These are phyloP conservation scores for Symbiodinium pilosum DNA, from an alignment of 73 alveolate genomes.

Conservation along the genomic window DNA sequence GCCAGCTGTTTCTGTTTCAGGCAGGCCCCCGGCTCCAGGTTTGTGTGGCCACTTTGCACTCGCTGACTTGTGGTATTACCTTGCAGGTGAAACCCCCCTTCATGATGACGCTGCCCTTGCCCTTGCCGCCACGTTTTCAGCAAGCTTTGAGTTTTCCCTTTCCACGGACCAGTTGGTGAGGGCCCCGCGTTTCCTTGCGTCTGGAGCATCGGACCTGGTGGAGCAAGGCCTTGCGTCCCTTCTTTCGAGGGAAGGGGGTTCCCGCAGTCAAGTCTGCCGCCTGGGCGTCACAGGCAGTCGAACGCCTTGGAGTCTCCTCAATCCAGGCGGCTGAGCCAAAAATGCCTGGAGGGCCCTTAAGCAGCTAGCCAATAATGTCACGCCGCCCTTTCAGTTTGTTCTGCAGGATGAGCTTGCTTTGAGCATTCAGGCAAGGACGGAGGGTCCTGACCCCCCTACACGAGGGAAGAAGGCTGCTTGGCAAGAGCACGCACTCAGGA, in stretches of 20 bases:
- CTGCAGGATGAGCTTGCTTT: neutral
- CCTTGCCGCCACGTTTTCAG: neutral
- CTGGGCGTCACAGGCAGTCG: neutral
- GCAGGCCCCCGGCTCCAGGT: neutral
- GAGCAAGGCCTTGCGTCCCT: neutral
- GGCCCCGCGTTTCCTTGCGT: neutral
- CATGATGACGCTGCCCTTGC: neutral
- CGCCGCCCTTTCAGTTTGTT: neutral
- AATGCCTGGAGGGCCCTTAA: neutral
- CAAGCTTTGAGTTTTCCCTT: neutral
- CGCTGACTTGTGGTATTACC: neutral
- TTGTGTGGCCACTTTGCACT: neutral
- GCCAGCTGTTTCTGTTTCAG: neutral
- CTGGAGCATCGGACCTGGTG: neutral
- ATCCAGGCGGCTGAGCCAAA: neutral
- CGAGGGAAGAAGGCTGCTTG: too few relatives aligned
- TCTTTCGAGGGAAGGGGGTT: neutral
- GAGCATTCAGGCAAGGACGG: neutral
- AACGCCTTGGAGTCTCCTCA: neutral
- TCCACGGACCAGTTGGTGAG: neutral
- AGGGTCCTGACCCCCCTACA: neutral
- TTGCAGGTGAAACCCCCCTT: neutral
- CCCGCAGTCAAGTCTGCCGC: neutral
- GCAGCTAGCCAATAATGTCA: neutral
- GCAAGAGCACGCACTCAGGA: too few relatives aligned